A percentile compares a stretch with the other conserved stretches of the same genome.
These are phyloP conservation scores for Xylaria sp. DNA, from an alignment of 2,329 filamentous ascomycete genomes.

Conservation along the genomic window DNA sequence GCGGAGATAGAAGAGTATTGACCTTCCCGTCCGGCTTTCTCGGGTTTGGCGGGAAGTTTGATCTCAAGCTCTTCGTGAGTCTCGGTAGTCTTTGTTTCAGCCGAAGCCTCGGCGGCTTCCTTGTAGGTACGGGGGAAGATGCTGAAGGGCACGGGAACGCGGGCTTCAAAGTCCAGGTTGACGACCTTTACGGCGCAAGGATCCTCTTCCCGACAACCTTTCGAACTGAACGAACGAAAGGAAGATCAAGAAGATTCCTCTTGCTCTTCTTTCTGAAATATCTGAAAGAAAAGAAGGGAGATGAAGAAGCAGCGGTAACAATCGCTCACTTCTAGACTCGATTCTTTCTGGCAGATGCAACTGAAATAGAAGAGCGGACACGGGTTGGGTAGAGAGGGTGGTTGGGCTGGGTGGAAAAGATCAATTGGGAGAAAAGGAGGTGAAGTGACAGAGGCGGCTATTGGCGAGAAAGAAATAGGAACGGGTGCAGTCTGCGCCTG, in stretches of 20 bases:
- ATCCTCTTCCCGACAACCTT: conserved; percentile 59
- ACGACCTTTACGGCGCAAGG: conserved; percentile 72
- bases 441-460: conserved; percentile 48
- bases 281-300: conserved; percentile 54
- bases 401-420: conserved; percentile 38
- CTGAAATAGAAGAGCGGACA: conserved; percentile 50
- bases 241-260: conserved; percentile 72
- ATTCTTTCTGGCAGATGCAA: conserved; percentile 48
- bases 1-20: conserved; percentile 79
- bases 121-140: conserved; percentile 99
- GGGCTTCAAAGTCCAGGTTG: conserved; percentile 99
- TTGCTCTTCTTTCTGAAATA: conserved; percentile 67
- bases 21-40: conserved; percentile 98
- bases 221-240: conserved; percentile 62
- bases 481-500: conserved; percentile 35
- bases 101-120: conserved; percentile 60
- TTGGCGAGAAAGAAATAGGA: conserved; percentile 50
- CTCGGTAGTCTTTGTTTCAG: conserved; percentile 66
- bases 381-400: conserved; percentile 45
- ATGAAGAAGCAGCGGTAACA: conserved; percentile 50
- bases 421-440: conserved; percentile 47
- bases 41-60: conserved; percentile 70
- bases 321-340: conserved; percentile 50
- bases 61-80: conserved; percentile 91
- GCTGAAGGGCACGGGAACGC: conserved; percentile 99